Conservation (phyloP, 2,329 filamentous ascomycete genomes). For the Colletotrichum costaricense region DNA sequence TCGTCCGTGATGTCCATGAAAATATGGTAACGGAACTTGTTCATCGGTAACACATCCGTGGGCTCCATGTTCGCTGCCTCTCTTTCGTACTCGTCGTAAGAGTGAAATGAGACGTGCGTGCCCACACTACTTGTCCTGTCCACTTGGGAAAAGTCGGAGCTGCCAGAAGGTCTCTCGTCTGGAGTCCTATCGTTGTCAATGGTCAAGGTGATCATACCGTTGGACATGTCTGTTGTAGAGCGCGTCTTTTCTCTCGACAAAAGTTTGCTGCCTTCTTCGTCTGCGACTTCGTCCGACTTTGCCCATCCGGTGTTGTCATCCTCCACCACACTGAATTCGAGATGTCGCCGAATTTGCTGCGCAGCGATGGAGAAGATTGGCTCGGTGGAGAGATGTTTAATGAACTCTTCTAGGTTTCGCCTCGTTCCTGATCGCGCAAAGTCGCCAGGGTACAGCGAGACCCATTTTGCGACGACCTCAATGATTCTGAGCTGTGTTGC, state of each 20-base stretch:
- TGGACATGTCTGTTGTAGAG: slow-evolving; percentile 49
- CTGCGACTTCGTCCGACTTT: slow-evolving; percentile 73
- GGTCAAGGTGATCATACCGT: slow-evolving; percentile 60
- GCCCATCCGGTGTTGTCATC: slow-evolving; percentile 96
- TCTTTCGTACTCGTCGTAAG: slow-evolving; percentile 82
- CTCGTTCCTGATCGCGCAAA: slow-evolving; percentile 84
- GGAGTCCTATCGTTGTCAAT: slow-evolving; percentile 57
- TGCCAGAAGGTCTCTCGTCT: slow-evolving; percentile 56
- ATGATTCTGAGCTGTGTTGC: slow-evolving; percentile 86
- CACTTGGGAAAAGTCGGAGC: slow-evolving; percentile 56
- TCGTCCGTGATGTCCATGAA: slow-evolving; percentile 91
- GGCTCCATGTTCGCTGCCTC: slow-evolving; percentile 81
- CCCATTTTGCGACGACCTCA: slow-evolving; percentile 88
- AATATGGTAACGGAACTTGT: slow-evolving; percentile 88
- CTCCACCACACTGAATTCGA: slow-evolving; percentile 78
- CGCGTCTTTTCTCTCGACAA: slow-evolving; percentile 42
- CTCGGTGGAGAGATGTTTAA: slow-evolving; percentile 77
- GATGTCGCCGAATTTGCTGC: slow-evolving; percentile 83
- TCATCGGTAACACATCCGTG: slow-evolving; percentile 74
- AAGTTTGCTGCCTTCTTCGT: slow-evolving; percentile 48
- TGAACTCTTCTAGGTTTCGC: slow-evolving; percentile 79
- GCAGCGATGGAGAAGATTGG: slow-evolving; percentile 87
- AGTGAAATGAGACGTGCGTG: slow-evolving; percentile 68
- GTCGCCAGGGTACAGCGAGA: slow-evolving; percentile 89
- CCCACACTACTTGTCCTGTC: slow-evolving; percentile 52